Base-by-base conservation (phyloP, 2,329 filamentous ascomycete species). In the Rugonectria rugulosa region DNA sequence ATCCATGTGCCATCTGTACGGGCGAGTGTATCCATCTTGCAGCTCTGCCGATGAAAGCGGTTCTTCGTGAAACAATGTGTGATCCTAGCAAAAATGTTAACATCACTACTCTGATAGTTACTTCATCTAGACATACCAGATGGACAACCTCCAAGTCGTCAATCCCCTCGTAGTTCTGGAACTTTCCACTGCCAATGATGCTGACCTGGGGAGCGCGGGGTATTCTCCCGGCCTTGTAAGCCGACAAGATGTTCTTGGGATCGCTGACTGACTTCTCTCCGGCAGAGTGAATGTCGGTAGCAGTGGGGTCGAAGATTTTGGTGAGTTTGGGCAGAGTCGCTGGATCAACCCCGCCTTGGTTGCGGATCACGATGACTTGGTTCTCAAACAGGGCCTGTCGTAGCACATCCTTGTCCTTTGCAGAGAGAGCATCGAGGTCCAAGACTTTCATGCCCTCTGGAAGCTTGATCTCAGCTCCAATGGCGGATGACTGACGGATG, bases 1-100 rank as follows among this genome's bases (percentile, higher is more conserved):
- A 15, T 52, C 49, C 49, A 52, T 52, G 17, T 52, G 49, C 49
- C 49, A 52, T 38, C 49, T 36, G 23, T 52, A 52, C 11, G 49
- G 49, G 6, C 49, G 41, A 2, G 49, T 52, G 41, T 52, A 52
- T 9, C 49, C 49, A 3, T 45, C 19, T 2, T 44, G 14, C 7
- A 52, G 23, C n/a, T 37, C 31, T 19, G 44, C 24, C 3, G 29
- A 10, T 8, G 21, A 17, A 23, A 52, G 26, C 9, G 49, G 49
- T 8, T 17, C 15, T 12, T 52, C 40, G 6, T 52, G 49, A 12
- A 52, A 52, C 40, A 52, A 26, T 9, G 49, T 52, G 31, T 52
- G 49, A 17, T 52, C 49, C 49, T 52, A n/a, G n/a, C n/a, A n/a
- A n/a, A n/a, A n/a, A n/a, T n/a, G n/a, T n/a, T n/a, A n/a, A n/a